Base-by-base conservation (phyloP, 805 yeast genomes). In the Hanseniaspora jakobsenii region DNA sequence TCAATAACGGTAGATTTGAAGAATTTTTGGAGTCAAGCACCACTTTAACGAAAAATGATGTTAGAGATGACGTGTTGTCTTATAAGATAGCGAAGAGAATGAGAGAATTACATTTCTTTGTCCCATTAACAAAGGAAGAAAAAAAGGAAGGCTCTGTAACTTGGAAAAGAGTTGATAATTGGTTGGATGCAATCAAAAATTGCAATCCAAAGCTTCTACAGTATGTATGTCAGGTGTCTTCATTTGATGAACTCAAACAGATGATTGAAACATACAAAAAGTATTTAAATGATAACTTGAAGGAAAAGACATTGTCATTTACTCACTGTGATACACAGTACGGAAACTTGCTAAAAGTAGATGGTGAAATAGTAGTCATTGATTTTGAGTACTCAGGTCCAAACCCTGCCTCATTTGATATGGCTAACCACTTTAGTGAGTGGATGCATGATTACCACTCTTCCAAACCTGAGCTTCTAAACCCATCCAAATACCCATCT, bases 281-380 rank as follows among this genome's bases (percentile, higher is more conserved):
- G 6, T 84, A 87, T 86, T 62, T 91, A 16, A 67, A 66, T 29
- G 53, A 53, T 5, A 21, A 61, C 60, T 17, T 49, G 44, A 60
- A 76, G 29, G 62, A 66, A 38, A 64, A 67, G 12, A 66, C 70
- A 44, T 66, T 82, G 49, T 85, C 75, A 12, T 91, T 91, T 57
- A 85, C 95, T 54, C 98, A 91, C 62, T 91, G 91, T 57, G 98
- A 89, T 61, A 81, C 97, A 1, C 98, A 91, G 61, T 89, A 91
- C 59, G 98, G 98, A 27, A 91, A 91, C 57, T 68, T 91, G 50
- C 66, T 91, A 46, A 73, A 89, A 21, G 59, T 75, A 54, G 87
- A 81, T 61, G 69, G 76, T 36, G 80, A 77, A 57, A 67, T 89
- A 48, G 94, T 83, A 9, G 98, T 91, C 9, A 91, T 91, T 55